Percentiles rank a stretch among this genome's conserved stretches.
phyloP scores from a whole-genome alignment of 345 rosid species.

The Nasturtium officinale region DNA sequence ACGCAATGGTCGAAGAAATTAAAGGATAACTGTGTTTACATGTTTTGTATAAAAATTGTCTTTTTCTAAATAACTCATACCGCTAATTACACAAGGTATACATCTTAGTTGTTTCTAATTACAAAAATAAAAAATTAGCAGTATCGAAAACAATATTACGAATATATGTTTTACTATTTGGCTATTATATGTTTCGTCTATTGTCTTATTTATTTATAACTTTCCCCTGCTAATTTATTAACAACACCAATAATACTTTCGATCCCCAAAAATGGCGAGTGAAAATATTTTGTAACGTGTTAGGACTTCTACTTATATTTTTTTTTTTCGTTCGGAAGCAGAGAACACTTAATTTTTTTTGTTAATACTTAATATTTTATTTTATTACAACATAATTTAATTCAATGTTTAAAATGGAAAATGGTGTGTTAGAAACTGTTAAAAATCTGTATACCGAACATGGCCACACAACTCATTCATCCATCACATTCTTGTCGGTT shows the following conservation, averaged over 20 bases:
- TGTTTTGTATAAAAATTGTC: no score
- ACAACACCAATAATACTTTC: no score
- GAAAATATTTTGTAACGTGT: neutral
- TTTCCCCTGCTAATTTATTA: no score
- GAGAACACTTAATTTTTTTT: neutral
- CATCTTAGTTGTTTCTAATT: no score
- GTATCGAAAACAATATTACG: no score
- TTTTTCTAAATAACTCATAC: neutral
- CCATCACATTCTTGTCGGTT: constrained; percentile 35
- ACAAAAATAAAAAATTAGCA: no score
- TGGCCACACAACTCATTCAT: constrained; percentile 35
- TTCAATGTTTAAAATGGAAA: neutral
- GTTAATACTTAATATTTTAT: no score
- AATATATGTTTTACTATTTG: no score
- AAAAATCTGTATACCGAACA: constrained; percentile 35
- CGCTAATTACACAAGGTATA: no score
- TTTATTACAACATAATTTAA: neutral
- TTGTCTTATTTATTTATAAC: no score
- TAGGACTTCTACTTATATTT: neutral
- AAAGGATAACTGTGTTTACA: neutral
- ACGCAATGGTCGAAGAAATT: neutral
- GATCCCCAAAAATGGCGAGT: neutral
- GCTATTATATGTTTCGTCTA: no score
- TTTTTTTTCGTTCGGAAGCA: neutral
- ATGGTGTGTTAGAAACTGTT: neutral